phyloP scores from a whole-genome alignment of 106 monocot genomes.

The Dendrobium nobile region DNA sequence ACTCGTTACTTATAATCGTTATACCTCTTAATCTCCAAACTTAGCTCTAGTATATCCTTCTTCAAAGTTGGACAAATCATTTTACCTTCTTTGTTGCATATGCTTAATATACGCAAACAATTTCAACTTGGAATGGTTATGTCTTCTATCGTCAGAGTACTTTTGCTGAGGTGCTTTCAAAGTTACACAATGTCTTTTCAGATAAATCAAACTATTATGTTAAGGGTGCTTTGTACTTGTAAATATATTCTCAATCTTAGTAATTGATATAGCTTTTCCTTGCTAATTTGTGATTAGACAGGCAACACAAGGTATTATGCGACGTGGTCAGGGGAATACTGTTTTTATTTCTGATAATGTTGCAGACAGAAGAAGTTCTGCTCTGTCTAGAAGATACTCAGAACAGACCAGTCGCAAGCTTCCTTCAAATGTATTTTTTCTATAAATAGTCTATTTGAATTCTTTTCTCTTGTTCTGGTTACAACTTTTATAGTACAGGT shows the following conservation, averaged over 20 bases:
- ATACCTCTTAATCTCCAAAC: no score
- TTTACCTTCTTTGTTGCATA: no score
- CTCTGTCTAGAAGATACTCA: slow-evolving; percentile 18
- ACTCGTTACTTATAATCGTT: no score
- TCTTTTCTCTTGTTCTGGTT: not conserved
- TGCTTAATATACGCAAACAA: no score
- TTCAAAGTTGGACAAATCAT: no score
- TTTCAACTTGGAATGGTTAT: no score
- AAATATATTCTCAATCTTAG: not conserved
- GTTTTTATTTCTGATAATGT: slow-evolving; percentile 8
- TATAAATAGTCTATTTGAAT: not conserved
- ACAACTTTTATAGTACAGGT: not conserved
- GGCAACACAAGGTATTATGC: slow-evolving; percentile 7
- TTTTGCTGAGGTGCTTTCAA: not conserved
- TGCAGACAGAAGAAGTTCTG: slow-evolving; percentile 10
- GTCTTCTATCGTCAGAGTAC: not conserved
- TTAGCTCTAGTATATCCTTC: no score
- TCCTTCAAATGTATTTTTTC: slow-evolving; percentile 13
- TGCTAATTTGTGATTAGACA: not conserved
- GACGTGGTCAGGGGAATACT: slow-evolving; percentile 20
- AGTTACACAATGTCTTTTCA: not conserved
- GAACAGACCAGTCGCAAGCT: slow-evolving; percentile 8
- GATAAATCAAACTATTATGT: not conserved
- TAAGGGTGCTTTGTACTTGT: not conserved
- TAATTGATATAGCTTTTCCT: not conserved